phyloP scores from a whole-genome alignment of 2,329 filamentous ascomycete species.

The Botrytis medusae region DNA sequence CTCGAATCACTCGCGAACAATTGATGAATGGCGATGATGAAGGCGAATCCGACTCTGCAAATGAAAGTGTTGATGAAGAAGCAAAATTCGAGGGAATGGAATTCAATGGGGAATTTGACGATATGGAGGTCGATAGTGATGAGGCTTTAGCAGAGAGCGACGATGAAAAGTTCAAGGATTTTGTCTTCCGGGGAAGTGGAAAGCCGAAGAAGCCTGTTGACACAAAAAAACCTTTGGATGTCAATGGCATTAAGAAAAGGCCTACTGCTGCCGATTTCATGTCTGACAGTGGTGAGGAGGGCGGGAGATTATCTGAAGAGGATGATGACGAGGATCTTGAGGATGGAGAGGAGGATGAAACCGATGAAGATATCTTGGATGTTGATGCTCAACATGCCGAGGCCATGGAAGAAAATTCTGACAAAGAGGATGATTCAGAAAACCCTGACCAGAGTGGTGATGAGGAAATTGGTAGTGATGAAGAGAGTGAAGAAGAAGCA shows the following conservation, averaged over 20 bases:
- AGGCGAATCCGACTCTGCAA: slow-evolving; percentile 41
- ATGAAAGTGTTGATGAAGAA: slow-evolving; percentile 26
- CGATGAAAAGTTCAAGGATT: slow-evolving; percentile 76
- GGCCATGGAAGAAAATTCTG: slow-evolving; percentile 37
- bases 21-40: slow-evolving; percentile 58
- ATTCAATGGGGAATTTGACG: slow-evolving; percentile 53
- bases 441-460: slow-evolving; percentile 39
- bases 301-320: slow-evolving; percentile 38
- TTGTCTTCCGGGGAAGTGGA: slow-evolving; percentile 61
- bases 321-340: slow-evolving; percentile 30
- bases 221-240: slow-evolving; percentile 25
- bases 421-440: slow-evolving; percentile 36
- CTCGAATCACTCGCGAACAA: slow-evolving; percentile 69
- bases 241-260: slow-evolving; percentile 42
- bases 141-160: slow-evolving; percentile 81
- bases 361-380: slow-evolving; percentile 40
- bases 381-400: slow-evolving; percentile 39
- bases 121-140: slow-evolving; percentile 62
- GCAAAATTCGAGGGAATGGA: slow-evolving; percentile 52
- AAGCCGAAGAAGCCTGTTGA: slow-evolving; percentile 43
- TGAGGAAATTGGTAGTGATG: slow-evolving; percentile 37
- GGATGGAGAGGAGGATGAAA: slow-evolving; percentile 32
- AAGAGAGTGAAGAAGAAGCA: slow-evolving; percentile 39
- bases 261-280: slow-evolving; percentile 59
- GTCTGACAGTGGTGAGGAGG: slow-evolving; percentile 43